Conservation (phyloP, 2,329 filamentous ascomycete genomes). For the Diplodia mutila region DNA sequence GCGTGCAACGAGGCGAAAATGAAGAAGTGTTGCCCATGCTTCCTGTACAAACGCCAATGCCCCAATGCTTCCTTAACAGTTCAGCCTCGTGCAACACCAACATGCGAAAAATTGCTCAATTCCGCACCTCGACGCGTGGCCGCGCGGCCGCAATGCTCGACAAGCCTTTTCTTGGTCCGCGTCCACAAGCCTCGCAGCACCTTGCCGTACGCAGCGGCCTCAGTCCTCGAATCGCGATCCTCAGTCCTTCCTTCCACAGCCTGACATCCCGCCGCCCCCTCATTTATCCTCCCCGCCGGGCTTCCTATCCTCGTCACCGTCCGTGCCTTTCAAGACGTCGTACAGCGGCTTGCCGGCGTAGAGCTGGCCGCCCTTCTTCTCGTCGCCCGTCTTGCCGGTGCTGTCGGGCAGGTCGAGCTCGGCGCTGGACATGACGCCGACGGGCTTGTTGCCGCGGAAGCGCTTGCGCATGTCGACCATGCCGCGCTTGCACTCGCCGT, state of each 20-base stretch:
- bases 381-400: neutral
- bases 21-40: neutral
- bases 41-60: neutral
- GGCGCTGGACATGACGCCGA: constrained; percentile 48
- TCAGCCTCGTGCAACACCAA: neutral
- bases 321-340: constrained; percentile 21
- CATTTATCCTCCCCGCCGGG: neutral
- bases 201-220: neutral
- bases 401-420: constrained; percentile 31
- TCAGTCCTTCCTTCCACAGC: neutral
- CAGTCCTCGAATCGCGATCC: neutral
- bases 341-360: constrained; percentile 23
- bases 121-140: neutral
- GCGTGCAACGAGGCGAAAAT: neutral
- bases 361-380: constrained; percentile 8
- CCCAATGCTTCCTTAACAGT: constrained; percentile 1
- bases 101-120: neutral
- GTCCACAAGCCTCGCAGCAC: neutral
- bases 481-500: constrained; percentile 92
- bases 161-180: neutral
- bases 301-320: constrained; percentile 21
- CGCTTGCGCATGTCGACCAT: constrained; percentile 99
- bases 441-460: constrained; percentile 90
- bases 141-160: neutral
- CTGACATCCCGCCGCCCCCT: neutral